Conservation (phyloP, 2,329 filamentous ascomycete species). For the Elsinoe perseae region DNA sequence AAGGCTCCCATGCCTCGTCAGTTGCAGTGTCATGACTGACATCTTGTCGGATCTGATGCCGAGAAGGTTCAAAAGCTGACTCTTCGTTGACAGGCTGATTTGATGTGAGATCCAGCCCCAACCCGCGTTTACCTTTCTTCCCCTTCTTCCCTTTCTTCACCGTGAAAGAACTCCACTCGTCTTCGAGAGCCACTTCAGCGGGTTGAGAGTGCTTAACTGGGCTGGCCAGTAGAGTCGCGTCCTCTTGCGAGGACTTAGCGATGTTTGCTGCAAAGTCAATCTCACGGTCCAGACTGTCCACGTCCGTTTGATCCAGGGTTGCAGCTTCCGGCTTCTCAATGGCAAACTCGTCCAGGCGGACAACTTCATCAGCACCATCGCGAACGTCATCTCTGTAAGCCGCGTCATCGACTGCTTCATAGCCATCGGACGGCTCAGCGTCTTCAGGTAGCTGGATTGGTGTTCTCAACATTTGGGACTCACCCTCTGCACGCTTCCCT, state of each 20-base stretch:
- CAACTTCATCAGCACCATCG: too few relatives aligned
- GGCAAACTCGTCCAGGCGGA: too few relatives aligned
- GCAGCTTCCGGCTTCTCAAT: too few relatives aligned
- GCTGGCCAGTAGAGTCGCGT: background rate
- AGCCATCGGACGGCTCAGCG: background rate
- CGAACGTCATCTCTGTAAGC: too few relatives aligned
- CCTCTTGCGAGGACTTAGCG: too few relatives aligned
- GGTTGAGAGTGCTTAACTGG: background rate
- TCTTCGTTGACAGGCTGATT: background rate
- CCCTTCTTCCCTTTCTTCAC: constrained; percentile 27
- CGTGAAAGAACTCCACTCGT: constrained; percentile 4
- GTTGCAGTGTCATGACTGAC: constrained; percentile 24
- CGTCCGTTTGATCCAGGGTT: too few relatives aligned
- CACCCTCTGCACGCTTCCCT: constrained; percentile 16
- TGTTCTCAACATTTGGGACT: constrained; percentile 11
- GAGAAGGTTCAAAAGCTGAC: background rate
- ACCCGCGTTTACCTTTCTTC: constrained; percentile 14
- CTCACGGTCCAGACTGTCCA: too few relatives aligned
- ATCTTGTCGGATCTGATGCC: background rate
- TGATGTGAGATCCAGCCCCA: background rate
- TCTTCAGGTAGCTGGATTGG: background rate
- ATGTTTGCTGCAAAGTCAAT: too few relatives aligned
- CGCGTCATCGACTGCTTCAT: background rate
- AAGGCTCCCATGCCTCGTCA: constrained; percentile 14
- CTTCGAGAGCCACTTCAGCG: background rate